Percentiles rank a stretch among this genome's conserved stretches.
These are phyloP conservation scores for Crucihimalaya himalaica DNA, from an alignment of 345 rosid genomes.

Conservation along the genomic window DNA sequence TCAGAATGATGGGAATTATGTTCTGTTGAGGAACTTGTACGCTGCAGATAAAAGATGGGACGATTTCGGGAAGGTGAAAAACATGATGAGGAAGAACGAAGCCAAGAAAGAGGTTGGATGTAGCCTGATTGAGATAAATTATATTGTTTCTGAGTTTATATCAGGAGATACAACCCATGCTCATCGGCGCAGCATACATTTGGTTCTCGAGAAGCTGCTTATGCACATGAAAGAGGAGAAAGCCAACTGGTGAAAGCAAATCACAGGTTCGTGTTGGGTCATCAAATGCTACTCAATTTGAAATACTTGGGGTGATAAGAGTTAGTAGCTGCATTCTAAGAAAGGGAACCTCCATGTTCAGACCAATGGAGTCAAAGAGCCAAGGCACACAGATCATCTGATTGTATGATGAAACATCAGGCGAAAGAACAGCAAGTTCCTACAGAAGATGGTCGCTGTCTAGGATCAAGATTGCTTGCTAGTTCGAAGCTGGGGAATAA, in stretches of 20 bases:
- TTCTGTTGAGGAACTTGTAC: slow-evolving; percentile 64
- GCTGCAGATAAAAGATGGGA: slow-evolving; percentile 67
- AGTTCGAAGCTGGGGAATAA: not conserved
- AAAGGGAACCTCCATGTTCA: not conserved
- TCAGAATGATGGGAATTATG: slow-evolving; percentile 61
- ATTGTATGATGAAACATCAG: not conserved
- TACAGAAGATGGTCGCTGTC: not conserved
- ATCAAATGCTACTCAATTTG: not conserved
- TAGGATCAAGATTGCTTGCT: not conserved
- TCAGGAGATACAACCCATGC: slow-evolving; percentile 61
- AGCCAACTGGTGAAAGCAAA: slow-evolving; percentile 19
- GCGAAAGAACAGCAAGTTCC: not conserved
- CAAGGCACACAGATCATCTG: slow-evolving; percentile 17
- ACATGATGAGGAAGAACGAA: slow-evolving; percentile 60
- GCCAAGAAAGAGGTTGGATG: slow-evolving; percentile 70
- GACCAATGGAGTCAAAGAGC: slow-evolving; percentile 3
- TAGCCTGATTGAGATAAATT: slow-evolving; percentile 64
- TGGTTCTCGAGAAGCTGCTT: slow-evolving; percentile 46
- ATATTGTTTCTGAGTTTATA: slow-evolving; percentile 57
- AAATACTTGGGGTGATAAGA: not conserved
- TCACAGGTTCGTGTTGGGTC: not conserved
- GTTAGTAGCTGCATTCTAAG: not conserved
- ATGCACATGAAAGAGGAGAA: slow-evolving; percentile 47
- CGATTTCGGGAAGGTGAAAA: slow-evolving; percentile 55
- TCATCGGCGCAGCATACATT: slow-evolving; percentile 38